Evolutionary conservation across 1,284 basidiomycete genomes (phyloP), one percentile per base, ranked within the genome.

Genomic region (Trametes hirsuta): DNA sequence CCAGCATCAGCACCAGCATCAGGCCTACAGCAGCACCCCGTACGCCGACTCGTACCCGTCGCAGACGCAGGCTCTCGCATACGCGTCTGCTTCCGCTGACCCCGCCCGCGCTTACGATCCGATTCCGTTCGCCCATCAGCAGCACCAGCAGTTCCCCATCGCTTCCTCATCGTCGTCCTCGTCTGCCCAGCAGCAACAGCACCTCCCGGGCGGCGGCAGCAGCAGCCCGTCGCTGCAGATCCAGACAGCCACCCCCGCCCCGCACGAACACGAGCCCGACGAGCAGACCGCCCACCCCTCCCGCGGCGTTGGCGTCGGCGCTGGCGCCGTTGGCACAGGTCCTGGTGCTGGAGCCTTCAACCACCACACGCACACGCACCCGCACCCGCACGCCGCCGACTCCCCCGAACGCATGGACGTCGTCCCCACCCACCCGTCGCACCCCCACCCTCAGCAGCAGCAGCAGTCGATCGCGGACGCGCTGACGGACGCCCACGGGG

Each of bases 401-500:
- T 21, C 35, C 22, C 37, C 25, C 37, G 12, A 11, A 6, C 37
- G 9, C 37, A 14, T 39, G 15, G 15, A 39, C 35, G 8, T 8
- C 8, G 48, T 37, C 59, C 62, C 47, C 63, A 8, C 25, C 40
- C 24, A 55, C 51, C 14, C 22, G 14, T 41, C 39, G 49, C 55
- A 60, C 44, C 36, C 30, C 40, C 45, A 51, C 47, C 41, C 39
- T 35, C 57, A 58, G 45, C 58, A 59, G 36, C 61, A 64, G 48
- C 42, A 47, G 49, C 60, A 63, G 54, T 63, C 65, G 53, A 64
- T 70, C 67, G 65, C 58, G 37, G 62, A 66, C 61, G 63, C 74
- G 15, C 70, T 74, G 56, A 15, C 76, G 72, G 12, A 75, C 75
- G 45, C 71, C 79, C 62, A 69, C 25, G 72, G 74, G 44, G 81